Conservation (phyloP, 495 filamentous ascomycete species). For the Penicillium diatomitis region DNA sequence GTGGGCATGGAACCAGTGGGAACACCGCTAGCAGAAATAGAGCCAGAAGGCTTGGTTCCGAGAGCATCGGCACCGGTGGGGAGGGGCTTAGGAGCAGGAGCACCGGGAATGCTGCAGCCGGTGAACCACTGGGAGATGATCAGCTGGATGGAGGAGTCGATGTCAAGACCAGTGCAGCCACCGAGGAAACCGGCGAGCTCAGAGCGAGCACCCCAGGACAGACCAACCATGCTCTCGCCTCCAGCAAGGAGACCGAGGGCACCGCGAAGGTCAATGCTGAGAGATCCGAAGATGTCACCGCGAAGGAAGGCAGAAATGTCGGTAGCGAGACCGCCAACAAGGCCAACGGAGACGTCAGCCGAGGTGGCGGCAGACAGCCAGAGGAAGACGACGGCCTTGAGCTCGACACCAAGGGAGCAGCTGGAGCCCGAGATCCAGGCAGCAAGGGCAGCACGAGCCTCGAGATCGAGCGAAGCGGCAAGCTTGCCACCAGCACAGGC, state of each 20-base stretch:
- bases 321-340: slow-evolving; percentile 19
- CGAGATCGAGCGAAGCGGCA: slow-evolving; percentile 20
- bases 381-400: slow-evolving; percentile 34
- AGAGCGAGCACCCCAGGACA: slow-evolving; percentile 29
- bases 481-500: slow-evolving; percentile 25
- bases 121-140: slow-evolving; percentile 36
- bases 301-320: slow-evolving; percentile 25
- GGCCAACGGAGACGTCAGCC: slow-evolving; percentile 19
- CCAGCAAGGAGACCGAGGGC: slow-evolving; percentile 24
- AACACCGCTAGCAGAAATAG: not conserved
- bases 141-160: slow-evolving; percentile 24
- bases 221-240: slow-evolving; percentile 26
- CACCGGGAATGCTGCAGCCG: slow-evolving; percentile 27
- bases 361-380: slow-evolving; percentile 32
- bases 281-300: slow-evolving; percentile 15
- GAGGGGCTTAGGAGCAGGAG: slow-evolving; percentile 8
- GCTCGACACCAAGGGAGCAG: slow-evolving; percentile 32
- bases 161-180: slow-evolving; percentile 21
- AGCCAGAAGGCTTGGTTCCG: slow-evolving; percentile 4
- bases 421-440: slow-evolving; percentile 29
- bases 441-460: slow-evolving; percentile 26
- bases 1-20: slow-evolving; percentile 5
- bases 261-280: slow-evolving; percentile 29
- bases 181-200: slow-evolving; percentile 35
- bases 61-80: slow-evolving; percentile 1